Conservation (phyloP, 2,329 filamentous ascomycete species). For the Myriosclerotinia curreyana region DNA sequence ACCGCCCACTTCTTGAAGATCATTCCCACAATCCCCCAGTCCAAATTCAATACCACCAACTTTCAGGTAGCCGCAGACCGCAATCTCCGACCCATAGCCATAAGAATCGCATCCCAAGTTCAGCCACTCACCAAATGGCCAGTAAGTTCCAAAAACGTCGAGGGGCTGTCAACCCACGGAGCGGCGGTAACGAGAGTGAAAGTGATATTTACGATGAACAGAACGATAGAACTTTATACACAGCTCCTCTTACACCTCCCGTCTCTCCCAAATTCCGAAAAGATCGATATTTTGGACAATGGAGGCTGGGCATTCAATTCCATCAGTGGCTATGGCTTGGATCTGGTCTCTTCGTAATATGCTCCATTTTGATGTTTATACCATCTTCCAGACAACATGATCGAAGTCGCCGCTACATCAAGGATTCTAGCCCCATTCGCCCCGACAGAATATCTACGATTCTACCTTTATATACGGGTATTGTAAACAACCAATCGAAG, state of each 20-base stretch:
- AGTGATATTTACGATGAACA: neutral
- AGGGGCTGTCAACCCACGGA: neutral
- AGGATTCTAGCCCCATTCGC: neutral
- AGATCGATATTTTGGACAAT: no score
- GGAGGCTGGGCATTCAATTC: neutral
- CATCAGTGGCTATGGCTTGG: neutral
- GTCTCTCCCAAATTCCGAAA: neutral
- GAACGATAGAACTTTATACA: neutral
- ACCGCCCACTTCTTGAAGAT: neutral
- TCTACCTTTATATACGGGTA: neutral
- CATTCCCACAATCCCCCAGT: neutral
- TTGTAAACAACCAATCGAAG: neutral
- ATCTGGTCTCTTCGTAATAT: neutral
- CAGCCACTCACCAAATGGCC: neutral
- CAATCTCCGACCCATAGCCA: neutral
- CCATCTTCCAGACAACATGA: accelerated
- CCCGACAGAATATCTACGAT: neutral
- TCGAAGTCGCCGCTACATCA: neutral
- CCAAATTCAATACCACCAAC: neutral
- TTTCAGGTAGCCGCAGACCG: neutral
- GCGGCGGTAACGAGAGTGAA: neutral
- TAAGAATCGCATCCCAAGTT: no score
- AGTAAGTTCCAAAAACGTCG: neutral
- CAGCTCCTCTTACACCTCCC: neutral
- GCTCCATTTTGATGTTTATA: neutral